Conservation (phyloP, 805 yeast species). For the Nakazawaea peltata region DNA sequence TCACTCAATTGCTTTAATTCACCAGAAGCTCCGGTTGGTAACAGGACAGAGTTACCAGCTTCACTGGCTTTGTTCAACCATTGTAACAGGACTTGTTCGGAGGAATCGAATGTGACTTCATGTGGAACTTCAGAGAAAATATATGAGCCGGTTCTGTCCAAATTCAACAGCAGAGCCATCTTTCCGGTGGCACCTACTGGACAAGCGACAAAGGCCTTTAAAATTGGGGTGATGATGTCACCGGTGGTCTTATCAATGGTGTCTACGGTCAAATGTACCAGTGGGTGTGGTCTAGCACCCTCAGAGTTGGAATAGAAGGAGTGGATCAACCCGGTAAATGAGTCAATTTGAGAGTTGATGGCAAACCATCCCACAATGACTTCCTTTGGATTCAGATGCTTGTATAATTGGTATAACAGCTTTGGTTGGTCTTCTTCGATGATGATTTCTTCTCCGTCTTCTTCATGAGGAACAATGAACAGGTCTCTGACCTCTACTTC, state of each 20-base stretch:
- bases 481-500: slow-evolving; percentile 68
- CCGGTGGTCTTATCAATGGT: slow-evolving; percentile 38
- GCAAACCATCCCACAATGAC: slow-evolving; percentile 84
- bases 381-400: slow-evolving; percentile 72
- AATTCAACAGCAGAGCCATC: slow-evolving; percentile 25
- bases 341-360: slow-evolving; percentile 49
- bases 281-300: slow-evolving; percentile 67
- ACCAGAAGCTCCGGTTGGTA: slow-evolving; percentile 26
- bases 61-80: slow-evolving; percentile 30
- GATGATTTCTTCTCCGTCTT: slow-evolving; percentile 65
- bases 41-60: slow-evolving; percentile 22
- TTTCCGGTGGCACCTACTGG: slow-evolving; percentile 51
- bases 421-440: slow-evolving; percentile 73
- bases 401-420: slow-evolving; percentile 61
- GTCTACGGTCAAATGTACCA: slow-evolving; percentile 70
- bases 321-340: slow-evolving; percentile 70
- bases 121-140: slow-evolving; percentile 74
- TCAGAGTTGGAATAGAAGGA: slow-evolving; percentile 67
- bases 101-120: slow-evolving; percentile 41
- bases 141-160: slow-evolving; percentile 38
- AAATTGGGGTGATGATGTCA: slow-evolving; percentile 42
- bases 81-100: slow-evolving; percentile 54
- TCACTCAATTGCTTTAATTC: slow-evolving; percentile 37
- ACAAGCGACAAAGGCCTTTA: slow-evolving; percentile 70
- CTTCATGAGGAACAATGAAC: slow-evolving; percentile 75